These are phyloP conservation scores for Auricularia auricula-judae DNA, from an alignment of 768 basidiomycete genomes.

Conservation along the genomic window DNA sequence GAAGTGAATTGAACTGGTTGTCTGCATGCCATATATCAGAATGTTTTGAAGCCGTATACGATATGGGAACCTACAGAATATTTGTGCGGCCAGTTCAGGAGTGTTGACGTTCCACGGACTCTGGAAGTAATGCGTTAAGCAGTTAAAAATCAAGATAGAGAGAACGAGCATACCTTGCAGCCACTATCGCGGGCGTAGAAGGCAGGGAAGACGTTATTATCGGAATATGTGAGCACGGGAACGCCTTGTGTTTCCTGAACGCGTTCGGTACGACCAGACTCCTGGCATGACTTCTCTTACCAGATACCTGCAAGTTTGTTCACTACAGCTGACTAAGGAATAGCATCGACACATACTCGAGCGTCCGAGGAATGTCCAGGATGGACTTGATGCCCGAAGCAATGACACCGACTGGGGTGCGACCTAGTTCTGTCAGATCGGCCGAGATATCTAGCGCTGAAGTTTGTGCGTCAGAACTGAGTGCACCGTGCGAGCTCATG, in stretches of 20 bases:
- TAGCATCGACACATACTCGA: conserved; percentile 27
- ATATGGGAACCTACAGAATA: conserved; percentile 46
- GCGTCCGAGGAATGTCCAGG: conserved; percentile 59
- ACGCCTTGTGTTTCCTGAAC: conserved; percentile 88
- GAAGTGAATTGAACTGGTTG: conserved; percentile 48
- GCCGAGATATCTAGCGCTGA: conserved; percentile 92
- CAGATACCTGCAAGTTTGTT: conserved; percentile 41
- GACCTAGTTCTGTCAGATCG: conserved; percentile 78
- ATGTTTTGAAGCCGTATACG: too few species aligned
- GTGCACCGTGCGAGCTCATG: background rate
- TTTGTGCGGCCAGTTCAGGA: conserved; percentile 54
- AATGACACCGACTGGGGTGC: conserved; percentile 84
- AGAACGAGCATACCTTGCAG: conserved; percentile 40
- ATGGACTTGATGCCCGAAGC: conserved; percentile 94
- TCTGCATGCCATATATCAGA: conserved; percentile 30
- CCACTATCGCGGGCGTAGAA: conserved; percentile 86
- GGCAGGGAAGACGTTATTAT: conserved; percentile 79
- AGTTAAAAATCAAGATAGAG: background rate
- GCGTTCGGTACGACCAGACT: background rate
- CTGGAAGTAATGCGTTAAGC: conserved; percentile 25
- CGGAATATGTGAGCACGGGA: conserved; percentile 71
- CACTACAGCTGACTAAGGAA: too few species aligned
- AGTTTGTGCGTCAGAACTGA: background rate
- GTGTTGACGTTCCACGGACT: conserved; percentile 67
- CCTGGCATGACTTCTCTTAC: conserved; percentile 24